phyloP scores from a whole-genome alignment of 306 rosid genomes.

The Medicago arabica region DNA sequence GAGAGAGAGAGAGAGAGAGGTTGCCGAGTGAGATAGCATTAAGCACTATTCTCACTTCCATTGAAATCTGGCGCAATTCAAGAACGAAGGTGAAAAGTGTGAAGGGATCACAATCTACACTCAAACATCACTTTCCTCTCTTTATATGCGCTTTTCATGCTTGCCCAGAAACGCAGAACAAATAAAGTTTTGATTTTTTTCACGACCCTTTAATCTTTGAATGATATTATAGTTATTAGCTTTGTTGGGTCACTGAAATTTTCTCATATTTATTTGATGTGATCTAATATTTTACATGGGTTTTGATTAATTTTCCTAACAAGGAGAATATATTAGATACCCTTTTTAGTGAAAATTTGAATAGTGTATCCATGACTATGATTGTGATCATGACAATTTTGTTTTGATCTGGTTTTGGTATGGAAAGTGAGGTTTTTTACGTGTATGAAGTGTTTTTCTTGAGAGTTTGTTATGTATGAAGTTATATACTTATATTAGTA shows the following conservation, averaged over 20 bases:
- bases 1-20: neutral
- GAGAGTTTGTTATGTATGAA: slow-evolving; percentile 45
- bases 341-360: slow-evolving; percentile 36
- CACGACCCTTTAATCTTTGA: slow-evolving; percentile 14
- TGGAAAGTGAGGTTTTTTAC: slow-evolving; percentile 33
- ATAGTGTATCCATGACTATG: neutral
- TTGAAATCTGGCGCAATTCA: slow-evolving; percentile 48
- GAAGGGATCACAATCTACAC: slow-evolving; percentile 41
- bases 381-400: slow-evolving; percentile 11
- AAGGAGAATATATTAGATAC: slow-evolving; percentile 17
- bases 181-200: slow-evolving; percentile 38
- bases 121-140: slow-evolving; percentile 29
- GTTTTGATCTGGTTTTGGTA: slow-evolving; percentile 42
- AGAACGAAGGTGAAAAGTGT: slow-evolving; percentile 40
- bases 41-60: slow-evolving; percentile 41
- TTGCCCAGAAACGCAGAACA: neutral
- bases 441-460: slow-evolving; percentile 22
- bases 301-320: slow-evolving; percentile 27
- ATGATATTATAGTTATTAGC: slow-evolving; percentile 10
- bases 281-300: slow-evolving; percentile 39
- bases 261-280: slow-evolving; percentile 30
- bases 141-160: too few relatives aligned
- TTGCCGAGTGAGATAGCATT: neutral
- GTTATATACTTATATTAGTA: neutral
- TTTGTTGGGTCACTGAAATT: slow-evolving; percentile 26